These are phyloP conservation scores for Coffea humblotiana DNA, from an alignment of 305 asterid genomes.

Conservation along the genomic window DNA sequence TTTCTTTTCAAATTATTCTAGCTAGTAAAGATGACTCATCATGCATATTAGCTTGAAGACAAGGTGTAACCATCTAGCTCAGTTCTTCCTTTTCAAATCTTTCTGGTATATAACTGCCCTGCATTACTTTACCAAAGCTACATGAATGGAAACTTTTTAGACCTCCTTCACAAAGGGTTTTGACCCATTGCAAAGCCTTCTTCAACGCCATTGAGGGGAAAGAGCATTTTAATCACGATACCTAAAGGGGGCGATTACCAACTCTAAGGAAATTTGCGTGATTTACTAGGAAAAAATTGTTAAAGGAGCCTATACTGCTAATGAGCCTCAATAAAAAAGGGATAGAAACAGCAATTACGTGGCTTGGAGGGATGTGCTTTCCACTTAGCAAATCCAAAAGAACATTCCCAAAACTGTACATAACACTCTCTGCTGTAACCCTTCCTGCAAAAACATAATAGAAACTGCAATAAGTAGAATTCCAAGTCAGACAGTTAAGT, in stretches of 20 bases:
- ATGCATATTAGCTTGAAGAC: neutral
- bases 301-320: neutral
- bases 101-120: neutral
- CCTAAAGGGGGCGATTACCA: neutral
- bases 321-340: slow-evolving; percentile 5
- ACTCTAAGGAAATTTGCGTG: neutral
- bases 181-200: neutral
- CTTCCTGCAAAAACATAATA: slow-evolving; percentile 53
- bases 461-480: neutral
- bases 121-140: neutral
- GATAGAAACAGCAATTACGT: slow-evolving; percentile 36
- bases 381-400: slow-evolving; percentile 98
- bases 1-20: neutral
- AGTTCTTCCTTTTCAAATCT: neutral
- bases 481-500: neutral
- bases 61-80: neutral
- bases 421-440: slow-evolving; percentile 96
- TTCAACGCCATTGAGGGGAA: neutral
- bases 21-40: neutral
- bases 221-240: neutral
- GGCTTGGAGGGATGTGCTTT: slow-evolving; percentile 94
- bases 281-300: neutral
- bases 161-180: no score
- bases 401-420: slow-evolving; percentile 95
- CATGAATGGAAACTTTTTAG: neutral